These are phyloP conservation scores for Fusarium drepaniforme DNA, from an alignment of 2,329 filamentous ascomycete genomes.

Conservation along the genomic window DNA sequence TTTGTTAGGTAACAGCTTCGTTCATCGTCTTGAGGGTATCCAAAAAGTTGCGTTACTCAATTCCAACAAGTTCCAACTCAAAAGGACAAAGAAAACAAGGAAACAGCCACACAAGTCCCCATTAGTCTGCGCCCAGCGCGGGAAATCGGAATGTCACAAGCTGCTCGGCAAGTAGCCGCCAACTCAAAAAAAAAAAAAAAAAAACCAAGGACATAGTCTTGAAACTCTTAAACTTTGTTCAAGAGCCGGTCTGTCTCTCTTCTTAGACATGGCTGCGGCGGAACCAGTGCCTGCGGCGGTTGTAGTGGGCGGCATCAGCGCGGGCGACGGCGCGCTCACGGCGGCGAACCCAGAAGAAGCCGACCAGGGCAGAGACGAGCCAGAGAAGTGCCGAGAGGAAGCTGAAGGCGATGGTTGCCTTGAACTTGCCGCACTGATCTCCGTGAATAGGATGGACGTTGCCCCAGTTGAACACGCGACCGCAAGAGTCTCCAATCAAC, in stretches of 20 bases:
- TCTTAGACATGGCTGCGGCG: constrained; percentile 58
- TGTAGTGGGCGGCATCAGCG: constrained; percentile 45
- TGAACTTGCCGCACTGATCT: constrained; percentile 74
- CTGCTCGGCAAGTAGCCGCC: constrained; percentile 12
- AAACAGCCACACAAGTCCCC: constrained; percentile 21
- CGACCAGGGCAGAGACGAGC: constrained; percentile 73
- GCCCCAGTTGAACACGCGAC: constrained; percentile 70
- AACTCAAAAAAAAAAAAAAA: neutral
- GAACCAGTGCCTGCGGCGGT: constrained; percentile 55
- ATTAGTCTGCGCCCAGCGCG: constrained; percentile 24
- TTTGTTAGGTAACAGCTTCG: constrained; percentile 5
- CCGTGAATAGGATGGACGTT: constrained; percentile 60
- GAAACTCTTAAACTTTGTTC: neutral
- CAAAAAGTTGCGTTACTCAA: constrained; percentile 13
- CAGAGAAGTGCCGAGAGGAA: constrained; percentile 80
- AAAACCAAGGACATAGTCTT: neutral
- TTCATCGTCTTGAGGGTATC: constrained; percentile 17
- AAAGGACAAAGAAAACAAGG: constrained; percentile 28
- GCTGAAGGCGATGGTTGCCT: constrained; percentile 77
- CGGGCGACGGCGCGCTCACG: constrained; percentile 50
- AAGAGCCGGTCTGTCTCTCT: neutral
- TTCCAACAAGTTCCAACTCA: constrained; percentile 17
- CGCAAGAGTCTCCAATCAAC: constrained; percentile 63
- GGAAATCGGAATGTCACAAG: constrained; percentile 23
- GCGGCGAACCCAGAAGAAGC: constrained; percentile 65